Evolutionary conservation across 83 land plant species (phyloP).

Genomic region (Picea engelmannii): DNA sequence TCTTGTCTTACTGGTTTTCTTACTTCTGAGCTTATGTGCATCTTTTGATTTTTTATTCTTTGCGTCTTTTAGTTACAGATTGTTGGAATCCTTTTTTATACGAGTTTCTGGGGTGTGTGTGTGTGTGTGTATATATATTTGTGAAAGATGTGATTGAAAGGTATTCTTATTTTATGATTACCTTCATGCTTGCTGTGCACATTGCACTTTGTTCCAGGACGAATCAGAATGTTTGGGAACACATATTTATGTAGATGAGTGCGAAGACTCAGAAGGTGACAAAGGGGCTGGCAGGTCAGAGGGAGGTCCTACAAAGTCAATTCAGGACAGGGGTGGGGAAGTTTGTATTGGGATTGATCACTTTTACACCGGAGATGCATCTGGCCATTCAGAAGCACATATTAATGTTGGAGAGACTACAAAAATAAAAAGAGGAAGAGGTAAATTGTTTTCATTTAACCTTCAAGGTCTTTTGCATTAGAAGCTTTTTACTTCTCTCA

Average conservation of each 20-base stretch:
- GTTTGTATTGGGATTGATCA: neutral
- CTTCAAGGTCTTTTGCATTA: neutral
- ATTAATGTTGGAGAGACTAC: neutral
- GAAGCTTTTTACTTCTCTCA: neutral
- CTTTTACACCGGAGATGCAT: neutral
- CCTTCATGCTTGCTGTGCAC: neutral
- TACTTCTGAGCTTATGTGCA: neutral
- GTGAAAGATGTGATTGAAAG: neutral
- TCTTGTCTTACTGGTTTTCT: neutral
- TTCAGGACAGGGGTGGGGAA: neutral
- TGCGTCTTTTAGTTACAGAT: neutral
- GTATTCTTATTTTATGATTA: neutral
- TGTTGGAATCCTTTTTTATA: neutral
- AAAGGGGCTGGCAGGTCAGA: neutral
- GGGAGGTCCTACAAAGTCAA: neutral
- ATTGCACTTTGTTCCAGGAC: neutral
- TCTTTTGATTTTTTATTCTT: neutral
- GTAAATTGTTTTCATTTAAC: neutral
- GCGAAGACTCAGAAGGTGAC: constrained; percentile 10
- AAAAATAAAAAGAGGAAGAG: constrained; percentile 9
- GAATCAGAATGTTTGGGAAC: neutral
- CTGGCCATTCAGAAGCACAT: constrained; percentile 12
- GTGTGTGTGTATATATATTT: neutral
- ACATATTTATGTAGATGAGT: neutral
- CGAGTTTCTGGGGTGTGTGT: neutral